Percentiles rank a stretch among this genome's conserved stretches.
Evolutionary conservation across 305 asterid species (phyloP).

Genomic region (Fraxinus dipetala): DNA sequence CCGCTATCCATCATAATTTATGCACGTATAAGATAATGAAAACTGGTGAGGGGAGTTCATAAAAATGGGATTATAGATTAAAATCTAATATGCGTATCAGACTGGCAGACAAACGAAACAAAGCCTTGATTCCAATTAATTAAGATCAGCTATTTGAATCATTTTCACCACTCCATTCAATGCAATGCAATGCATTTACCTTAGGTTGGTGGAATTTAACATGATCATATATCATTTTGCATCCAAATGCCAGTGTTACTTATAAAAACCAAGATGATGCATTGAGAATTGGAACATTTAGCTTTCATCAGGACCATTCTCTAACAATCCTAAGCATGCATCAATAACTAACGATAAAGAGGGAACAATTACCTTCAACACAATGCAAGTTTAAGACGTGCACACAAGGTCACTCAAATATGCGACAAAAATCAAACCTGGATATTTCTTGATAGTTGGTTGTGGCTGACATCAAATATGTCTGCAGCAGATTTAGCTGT

Average conservation of each 20-base stretch:
- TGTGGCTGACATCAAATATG: conserved; percentile 27
- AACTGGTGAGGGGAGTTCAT: not conserved
- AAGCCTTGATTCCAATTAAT: not conserved
- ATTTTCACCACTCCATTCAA: not conserved
- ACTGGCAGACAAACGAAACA: not conserved
- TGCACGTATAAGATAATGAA: not conserved
- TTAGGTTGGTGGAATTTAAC: not conserved
- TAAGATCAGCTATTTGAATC: not conserved
- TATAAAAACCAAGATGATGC: not conserved
- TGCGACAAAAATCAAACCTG: conserved; percentile 27
- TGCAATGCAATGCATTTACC: not conserved
- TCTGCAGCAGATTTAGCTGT: conserved; percentile 22
- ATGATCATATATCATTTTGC: not conserved
- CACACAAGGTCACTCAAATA: not conserved
- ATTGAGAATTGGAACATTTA: not conserved
- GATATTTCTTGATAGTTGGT: conserved; percentile 26
- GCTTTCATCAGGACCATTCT: not conserved
- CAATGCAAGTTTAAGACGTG: not conserved
- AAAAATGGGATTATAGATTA: not conserved
- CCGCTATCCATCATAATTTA: not conserved
- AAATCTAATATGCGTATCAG: not conserved
- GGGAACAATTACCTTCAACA: not conserved
- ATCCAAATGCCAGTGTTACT: not conserved
- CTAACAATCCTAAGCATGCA: not conserved
- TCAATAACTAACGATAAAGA: not conserved